phyloP scores from a whole-genome alignment of 345 rosid genomes.

The Passiflora organensis region DNA sequence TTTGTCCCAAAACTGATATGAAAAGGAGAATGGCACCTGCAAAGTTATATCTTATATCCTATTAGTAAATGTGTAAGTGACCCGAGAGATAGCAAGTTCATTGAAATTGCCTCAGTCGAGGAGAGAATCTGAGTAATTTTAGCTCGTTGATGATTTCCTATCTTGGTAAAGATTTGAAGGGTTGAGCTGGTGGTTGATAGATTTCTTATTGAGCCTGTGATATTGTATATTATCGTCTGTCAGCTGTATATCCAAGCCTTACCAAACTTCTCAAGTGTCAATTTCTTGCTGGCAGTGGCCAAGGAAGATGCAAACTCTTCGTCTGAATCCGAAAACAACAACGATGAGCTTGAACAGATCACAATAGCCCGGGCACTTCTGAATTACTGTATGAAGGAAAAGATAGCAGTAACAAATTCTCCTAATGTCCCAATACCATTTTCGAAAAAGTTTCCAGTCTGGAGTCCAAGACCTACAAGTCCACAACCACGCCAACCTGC shows the following conservation, averaged over 20 bases:
- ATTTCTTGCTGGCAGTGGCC: conserved; percentile 58
- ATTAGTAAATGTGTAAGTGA: too few relatives aligned
- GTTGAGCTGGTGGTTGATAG: too few relatives aligned
- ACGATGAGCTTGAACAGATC: conserved; percentile 90
- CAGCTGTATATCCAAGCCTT: background rate
- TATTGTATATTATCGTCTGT: too few relatives aligned
- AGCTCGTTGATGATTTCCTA: too few relatives aligned
- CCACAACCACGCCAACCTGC: conserved; percentile 58
- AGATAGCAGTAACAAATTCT: conserved; percentile 50
- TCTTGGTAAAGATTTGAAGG: too few relatives aligned
- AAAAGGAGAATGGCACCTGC: too few relatives aligned
- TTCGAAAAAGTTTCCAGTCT: conserved; percentile 57
- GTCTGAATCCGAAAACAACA: conserved; percentile 67
- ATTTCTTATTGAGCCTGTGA: too few relatives aligned
- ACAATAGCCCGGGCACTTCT: conserved; percentile 76
- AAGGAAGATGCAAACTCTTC: conserved; percentile 82
- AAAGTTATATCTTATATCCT: too few relatives aligned
- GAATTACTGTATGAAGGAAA: conserved; percentile 76
- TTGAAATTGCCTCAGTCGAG: too few relatives aligned
- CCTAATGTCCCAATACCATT: conserved; percentile 55
- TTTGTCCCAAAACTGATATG: too few relatives aligned
- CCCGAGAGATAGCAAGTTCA: too few relatives aligned
- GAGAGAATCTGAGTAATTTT: too few relatives aligned
- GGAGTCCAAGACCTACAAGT: conserved; percentile 76
- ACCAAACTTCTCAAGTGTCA: background rate